phyloP scores from a whole-genome alignment of 2,329 filamentous ascomycete genomes.

The Monilinia vaccinii-corymbosi region DNA sequence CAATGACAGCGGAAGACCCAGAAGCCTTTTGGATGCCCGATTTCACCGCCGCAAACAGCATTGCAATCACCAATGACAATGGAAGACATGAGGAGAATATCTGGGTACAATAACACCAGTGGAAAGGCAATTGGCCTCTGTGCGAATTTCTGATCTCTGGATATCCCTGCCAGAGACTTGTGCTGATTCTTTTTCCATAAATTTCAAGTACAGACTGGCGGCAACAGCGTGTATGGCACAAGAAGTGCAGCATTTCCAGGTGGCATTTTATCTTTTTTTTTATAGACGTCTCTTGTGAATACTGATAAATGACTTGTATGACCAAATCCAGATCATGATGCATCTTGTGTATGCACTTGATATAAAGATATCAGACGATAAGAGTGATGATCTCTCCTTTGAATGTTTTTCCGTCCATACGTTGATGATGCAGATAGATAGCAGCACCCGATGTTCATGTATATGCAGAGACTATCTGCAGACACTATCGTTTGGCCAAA shows the following conservation, averaged over 20 bases:
- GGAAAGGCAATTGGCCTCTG: slow-evolving; percentile 30
- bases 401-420: slow-evolving; percentile 3
- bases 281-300: slow-evolving; percentile 5
- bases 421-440: background rate
- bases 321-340: background rate
- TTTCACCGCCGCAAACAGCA: slow-evolving; percentile 22
- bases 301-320: slow-evolving; percentile 1
- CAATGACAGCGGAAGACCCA: slow-evolving; percentile 41
- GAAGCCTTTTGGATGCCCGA: slow-evolving; percentile 35
- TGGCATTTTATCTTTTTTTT: background rate
- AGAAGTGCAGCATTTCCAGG: slow-evolving; percentile 4
- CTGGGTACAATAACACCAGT: slow-evolving; percentile 30
- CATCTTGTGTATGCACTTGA: slow-evolving; percentile 1
- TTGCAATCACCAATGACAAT: slow-evolving; percentile 13
- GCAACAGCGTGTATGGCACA: slow-evolving; percentile 3
- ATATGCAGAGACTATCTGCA: no score
- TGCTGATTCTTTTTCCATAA: background rate
- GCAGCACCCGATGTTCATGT: no score
- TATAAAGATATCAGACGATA: no score
- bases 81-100: slow-evolving; percentile 23
- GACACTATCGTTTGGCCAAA: no score
- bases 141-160: slow-evolving; percentile 19
- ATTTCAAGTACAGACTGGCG: slow-evolving; percentile 9
- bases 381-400: background rate
- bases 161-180: slow-evolving; percentile 22